Evolutionary conservation across 208 protist genomes (phyloP).

Genomic region (Leishmania turanica): DNA sequence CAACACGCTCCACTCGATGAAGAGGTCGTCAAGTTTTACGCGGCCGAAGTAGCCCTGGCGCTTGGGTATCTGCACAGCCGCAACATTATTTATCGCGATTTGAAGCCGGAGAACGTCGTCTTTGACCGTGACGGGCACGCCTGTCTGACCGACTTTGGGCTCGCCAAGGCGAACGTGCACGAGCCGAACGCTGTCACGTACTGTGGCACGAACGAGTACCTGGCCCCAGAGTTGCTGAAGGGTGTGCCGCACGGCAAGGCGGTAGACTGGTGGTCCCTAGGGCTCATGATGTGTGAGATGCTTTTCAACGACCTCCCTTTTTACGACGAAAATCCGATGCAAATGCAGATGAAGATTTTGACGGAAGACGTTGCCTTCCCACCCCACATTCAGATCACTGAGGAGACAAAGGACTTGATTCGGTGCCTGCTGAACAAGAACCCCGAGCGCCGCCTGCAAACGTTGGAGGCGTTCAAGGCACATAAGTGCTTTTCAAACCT

Average conservation of each 20-base stretch:
- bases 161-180: conserved; percentile 81
- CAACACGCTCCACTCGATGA: conserved; percentile 64
- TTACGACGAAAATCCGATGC: conserved; percentile 87
- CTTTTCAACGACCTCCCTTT: conserved; percentile 95
- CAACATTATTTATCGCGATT: conserved; percentile 94
- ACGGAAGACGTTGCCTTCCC: conserved; percentile 62
- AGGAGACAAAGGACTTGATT: conserved; percentile 81
- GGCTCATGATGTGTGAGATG: conserved; percentile 97
- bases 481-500: conserved; percentile 89
- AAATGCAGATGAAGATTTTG: conserved; percentile 89
- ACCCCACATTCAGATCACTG: conserved; percentile 37
- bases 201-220: conserved; percentile 91
- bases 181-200: conserved; percentile 80
- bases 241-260: conserved; percentile 91
- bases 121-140: conserved; percentile 85
- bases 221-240: conserved; percentile 94
- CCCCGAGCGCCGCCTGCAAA: conserved; percentile 70
- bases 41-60: conserved; percentile 89
- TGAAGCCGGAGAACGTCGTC: conserved; percentile 93
- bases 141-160: conserved; percentile 92
- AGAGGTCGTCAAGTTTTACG: conserved; percentile 90
- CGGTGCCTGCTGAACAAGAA: conserved; percentile 81
- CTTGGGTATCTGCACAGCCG: conserved; percentile 92
- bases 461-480: conserved; percentile 77
- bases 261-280: conserved; percentile 98